These are phyloP conservation scores for Sarcodon sp. DNA, from an alignment of 768 basidiomycete genomes.

Conservation along the genomic window DNA sequence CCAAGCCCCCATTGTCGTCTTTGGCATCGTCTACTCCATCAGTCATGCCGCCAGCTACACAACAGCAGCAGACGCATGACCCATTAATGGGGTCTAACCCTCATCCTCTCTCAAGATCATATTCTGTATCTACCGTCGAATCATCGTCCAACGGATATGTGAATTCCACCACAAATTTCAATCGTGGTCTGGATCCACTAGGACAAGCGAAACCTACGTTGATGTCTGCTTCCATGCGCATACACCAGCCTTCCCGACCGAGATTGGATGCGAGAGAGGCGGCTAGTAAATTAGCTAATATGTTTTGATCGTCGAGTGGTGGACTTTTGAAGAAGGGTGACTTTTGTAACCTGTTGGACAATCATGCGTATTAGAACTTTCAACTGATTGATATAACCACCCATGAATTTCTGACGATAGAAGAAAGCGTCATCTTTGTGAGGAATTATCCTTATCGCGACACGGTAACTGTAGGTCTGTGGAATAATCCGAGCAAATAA, in stretches of 20 bases:
- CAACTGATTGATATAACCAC: no score
- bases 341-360: neutral
- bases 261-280: constrained; percentile 77
- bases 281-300: constrained; percentile 83
- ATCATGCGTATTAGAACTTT: no score
- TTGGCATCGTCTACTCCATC: constrained; percentile 7
- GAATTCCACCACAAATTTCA: constrained; percentile 6
- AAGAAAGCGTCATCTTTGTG: no score
- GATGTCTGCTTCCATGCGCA: constrained; percentile 65
- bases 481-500: no score
- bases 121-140: constrained; percentile 2
- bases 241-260: constrained; percentile 50
- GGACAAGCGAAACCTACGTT: constrained; percentile 44
- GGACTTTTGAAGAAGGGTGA: neutral
- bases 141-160: neutral
- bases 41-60: neutral
- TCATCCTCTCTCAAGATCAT: constrained; percentile 3
- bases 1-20: constrained; percentile 33
- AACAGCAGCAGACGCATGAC: neutral
- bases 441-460: no score
- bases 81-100: constrained; percentile 7
- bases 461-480: no score
- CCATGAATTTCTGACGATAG: no score
- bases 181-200: constrained; percentile 44
- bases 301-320: constrained; percentile 39